Base-by-base conservation (phyloP, 805 yeast species). In the Yamadazyma nakazawae region DNA sequence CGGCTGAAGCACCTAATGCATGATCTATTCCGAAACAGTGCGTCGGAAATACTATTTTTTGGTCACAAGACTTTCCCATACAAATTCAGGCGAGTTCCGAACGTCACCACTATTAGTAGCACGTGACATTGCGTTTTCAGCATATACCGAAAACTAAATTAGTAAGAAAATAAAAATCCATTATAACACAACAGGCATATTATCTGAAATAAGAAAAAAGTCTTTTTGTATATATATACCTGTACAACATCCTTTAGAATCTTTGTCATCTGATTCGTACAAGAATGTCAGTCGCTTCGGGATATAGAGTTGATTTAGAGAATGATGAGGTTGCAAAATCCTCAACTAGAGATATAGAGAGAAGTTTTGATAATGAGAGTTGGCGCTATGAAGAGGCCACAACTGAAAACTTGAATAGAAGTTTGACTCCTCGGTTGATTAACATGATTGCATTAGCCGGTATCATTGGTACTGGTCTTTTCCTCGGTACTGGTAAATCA, bases 371-470 rank as follows among this genome's bases (percentile, higher is more conserved):
- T 17, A 34, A 41, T 24, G 35, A 24, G 13, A 41, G 37, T 16
- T 13, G 32, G 13, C 32, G 19, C 18, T 14, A 13, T 25, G 40
- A 35, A 26, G 9, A 12, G 25, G 45, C 28, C 5, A 34, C 38
- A 16, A 55, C 58, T 0, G 66, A 61, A 44, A 45, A 55, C 31
- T 54, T 61, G 28, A 56, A 56, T 28, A 54, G 68, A 52, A 37
- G 56, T 17, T 53, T 63, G 24, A 38, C 51, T 5, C 47, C 61
- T 1, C 53, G 72, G 43, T 60, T 60, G 39, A 57, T 67, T 39
- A 63, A 62, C 43, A 66, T 67, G 72, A 64, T 66, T 45, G 59
- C 69, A 19, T 59, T 67, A 37, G 71, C 70, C 12, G 72, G 72
- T 17, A 61, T 64, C 16, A 64, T 67, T 34, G 72, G 72, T 18